phyloP scores from a whole-genome alignment of 2,329 filamentous ascomycete species.

The Fusarium sublunatum region DNA sequence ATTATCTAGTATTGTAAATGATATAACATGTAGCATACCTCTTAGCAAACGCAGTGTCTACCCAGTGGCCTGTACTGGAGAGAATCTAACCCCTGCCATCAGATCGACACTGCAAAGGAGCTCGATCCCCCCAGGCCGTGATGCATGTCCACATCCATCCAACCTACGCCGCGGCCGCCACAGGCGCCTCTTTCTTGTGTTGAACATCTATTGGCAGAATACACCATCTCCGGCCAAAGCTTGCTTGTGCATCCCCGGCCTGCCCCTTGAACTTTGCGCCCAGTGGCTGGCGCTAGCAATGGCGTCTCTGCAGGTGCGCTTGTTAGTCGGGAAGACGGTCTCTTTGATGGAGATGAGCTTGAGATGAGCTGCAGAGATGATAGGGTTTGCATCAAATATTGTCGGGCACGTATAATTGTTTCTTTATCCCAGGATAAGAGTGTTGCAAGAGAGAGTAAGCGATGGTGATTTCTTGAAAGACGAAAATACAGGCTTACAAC shows the following conservation, averaged over 20 bases:
- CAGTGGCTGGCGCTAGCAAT: slow-evolving; percentile 31
- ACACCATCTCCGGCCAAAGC: not conserved
- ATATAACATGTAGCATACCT: not conserved
- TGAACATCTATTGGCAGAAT: slow-evolving; percentile 19
- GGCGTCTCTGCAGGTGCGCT: slow-evolving; percentile 33
- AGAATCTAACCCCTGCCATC: slow-evolving; percentile 24
- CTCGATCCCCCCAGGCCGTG: slow-evolving; percentile 17
- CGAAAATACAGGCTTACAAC: too few relatives aligned
- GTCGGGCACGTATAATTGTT: slow-evolving; percentile 13
- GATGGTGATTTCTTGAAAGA: too few relatives aligned
- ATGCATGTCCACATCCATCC: slow-evolving; percentile 20
- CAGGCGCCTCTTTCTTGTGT: slow-evolving; percentile 37
- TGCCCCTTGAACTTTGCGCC: slow-evolving; percentile 30
- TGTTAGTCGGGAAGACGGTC: slow-evolving; percentile 32
- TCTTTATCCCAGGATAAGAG: not conserved
- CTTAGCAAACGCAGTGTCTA: slow-evolving; percentile 21
- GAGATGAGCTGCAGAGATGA: slow-evolving; percentile 18
- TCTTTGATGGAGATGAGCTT: slow-evolving; percentile 22
- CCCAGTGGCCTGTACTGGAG: slow-evolving; percentile 8
- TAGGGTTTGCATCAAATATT: slow-evolving; percentile 13
- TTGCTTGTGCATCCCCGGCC: slow-evolving; percentile 12
- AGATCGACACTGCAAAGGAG: slow-evolving; percentile 35
- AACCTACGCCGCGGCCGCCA: slow-evolving; percentile 32
- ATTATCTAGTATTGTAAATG: not conserved
- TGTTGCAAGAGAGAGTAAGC: too few relatives aligned